Base-by-base conservation (phyloP, 139 green algal species). In the Pseudopediastrum boryanum region DNA sequence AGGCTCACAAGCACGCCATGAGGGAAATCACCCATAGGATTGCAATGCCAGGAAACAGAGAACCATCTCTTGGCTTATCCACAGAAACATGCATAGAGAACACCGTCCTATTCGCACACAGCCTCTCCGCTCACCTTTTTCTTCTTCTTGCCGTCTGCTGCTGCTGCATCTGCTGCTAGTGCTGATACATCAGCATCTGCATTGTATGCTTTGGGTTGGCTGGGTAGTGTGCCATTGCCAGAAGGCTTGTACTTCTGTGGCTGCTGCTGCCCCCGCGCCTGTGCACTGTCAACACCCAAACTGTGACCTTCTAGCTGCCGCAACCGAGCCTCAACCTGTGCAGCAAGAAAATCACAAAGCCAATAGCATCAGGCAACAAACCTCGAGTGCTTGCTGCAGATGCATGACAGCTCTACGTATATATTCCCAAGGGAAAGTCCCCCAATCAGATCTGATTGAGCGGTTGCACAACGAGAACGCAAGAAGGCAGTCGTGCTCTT, bases 261-360 rank as follows among this genome's bases (percentile, higher is more conserved):
- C 76, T 91, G 77, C 35, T 80, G 79, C 67, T 89, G 85, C 67
- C 87, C 83, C 13, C 75, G 88, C 16, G 89, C 75, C 43, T 78
- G 82, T 29, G 79, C 93, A 4, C 79, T 84, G 39, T 96, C 92
- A 13, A 61, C 51, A 1, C 75, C 90, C 6, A 96, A 77, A 61
- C 80, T 44, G 69, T 87, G 91, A 48, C 94, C 94, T 84, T 99
- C 96, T 68, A 99, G 85, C 84, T 98, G 94, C 58, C 95, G 83
- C 79, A 99, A 71, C 42, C 96, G 86, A 6, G 92, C 90, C 88
- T 99, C 96, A 44, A 98, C 91, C 93, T 97, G 86, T 9, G 35
- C 25, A 2, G 65, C n/a, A n/a, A n/a, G n/a, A n/a, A n/a, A n/a
- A n/a, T n/a, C n/a, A n/a, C n/a, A n/a, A n/a, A n/a, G n/a, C n/a